These are phyloP conservation scores for Eutypella sp. DNA, from an alignment of 2,329 filamentous ascomycete genomes.

Conservation along the genomic window DNA sequence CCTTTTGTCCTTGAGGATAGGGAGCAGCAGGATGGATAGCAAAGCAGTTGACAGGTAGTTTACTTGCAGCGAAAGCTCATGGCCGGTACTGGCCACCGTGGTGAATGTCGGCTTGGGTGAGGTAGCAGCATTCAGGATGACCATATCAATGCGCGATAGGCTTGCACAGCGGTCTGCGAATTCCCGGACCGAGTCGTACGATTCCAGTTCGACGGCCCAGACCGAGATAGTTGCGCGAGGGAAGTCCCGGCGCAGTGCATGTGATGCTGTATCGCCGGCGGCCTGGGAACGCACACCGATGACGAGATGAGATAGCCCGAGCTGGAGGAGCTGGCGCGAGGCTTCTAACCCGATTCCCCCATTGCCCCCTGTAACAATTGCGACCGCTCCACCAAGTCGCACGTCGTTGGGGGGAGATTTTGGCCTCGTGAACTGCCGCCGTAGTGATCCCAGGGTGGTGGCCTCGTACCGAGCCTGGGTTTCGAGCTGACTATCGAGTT, in stretches of 20 bases:
- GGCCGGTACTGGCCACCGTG: conserved; percentile 15
- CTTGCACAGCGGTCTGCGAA: conserved; percentile 29
- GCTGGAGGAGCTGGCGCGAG: conserved; percentile 4
- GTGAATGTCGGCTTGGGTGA: conserved; percentile 12
- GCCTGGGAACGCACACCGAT: conserved; percentile 8
- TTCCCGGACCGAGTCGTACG: conserved; percentile 31
- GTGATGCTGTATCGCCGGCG: background rate
- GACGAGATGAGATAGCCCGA: conserved; percentile 7
- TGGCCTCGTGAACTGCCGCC: too few species aligned
- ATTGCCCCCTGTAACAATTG: conserved; percentile 14
- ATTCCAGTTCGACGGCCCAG: conserved; percentile 36
- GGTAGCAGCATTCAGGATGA: conserved; percentile 30
- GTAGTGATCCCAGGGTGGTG: too few species aligned
- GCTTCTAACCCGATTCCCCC: conserved; percentile 8
- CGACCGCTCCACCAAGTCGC: too few species aligned
- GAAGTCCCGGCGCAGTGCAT: background rate
- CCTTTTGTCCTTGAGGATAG: conserved; percentile 35
- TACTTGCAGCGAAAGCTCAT: conserved; percentile 42
- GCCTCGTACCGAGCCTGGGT: too few species aligned
- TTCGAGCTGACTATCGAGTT: too few species aligned
- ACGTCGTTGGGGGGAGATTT: too few species aligned
- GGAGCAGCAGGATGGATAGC: conserved; percentile 41
- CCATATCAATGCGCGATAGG: conserved; percentile 33
- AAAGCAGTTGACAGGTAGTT: conserved; percentile 50
- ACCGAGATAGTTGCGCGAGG: conserved; percentile 26